phyloP scores from a whole-genome alignment of 23 red algal species.

The Gracilaria vermiculophylla region DNA sequence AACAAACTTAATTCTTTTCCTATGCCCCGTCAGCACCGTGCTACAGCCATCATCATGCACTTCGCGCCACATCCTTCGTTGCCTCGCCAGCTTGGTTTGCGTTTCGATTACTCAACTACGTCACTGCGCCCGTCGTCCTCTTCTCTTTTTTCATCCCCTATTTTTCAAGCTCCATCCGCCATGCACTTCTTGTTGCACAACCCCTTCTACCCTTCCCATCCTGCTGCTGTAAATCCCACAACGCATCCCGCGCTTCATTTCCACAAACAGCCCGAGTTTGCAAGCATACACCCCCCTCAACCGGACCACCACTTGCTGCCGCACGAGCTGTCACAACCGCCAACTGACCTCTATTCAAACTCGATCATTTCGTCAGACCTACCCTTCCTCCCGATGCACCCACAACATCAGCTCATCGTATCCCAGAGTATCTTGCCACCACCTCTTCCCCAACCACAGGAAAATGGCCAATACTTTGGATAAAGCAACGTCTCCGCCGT shows the following conservation, averaged over 20 bases:
- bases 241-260: conserved; percentile 17
- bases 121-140: background rate
- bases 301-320: background rate
- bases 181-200: background rate
- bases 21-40: background rate
- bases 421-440: no score
- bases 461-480: background rate
- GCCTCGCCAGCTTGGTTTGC: conserved; percentile 21
- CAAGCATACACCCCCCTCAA: background rate
- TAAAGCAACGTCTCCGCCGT: background rate
- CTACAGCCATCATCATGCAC: conserved; percentile 30
- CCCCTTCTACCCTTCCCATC: background rate
- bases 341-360: background rate
- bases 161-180: no score
- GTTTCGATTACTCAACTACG: background rate
- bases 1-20: no score
- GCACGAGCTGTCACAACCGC: background rate
- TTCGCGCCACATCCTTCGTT: conserved; percentile 22
- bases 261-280: background rate
- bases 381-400: background rate
- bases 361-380: background rate
- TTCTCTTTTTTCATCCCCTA: background rate
- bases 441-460: background rate
- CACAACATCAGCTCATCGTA: background rate
- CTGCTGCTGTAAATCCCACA: background rate